phyloP scores from a whole-genome alignment of 495 filamentous ascomycete genomes.

The Tuber borchii region DNA sequence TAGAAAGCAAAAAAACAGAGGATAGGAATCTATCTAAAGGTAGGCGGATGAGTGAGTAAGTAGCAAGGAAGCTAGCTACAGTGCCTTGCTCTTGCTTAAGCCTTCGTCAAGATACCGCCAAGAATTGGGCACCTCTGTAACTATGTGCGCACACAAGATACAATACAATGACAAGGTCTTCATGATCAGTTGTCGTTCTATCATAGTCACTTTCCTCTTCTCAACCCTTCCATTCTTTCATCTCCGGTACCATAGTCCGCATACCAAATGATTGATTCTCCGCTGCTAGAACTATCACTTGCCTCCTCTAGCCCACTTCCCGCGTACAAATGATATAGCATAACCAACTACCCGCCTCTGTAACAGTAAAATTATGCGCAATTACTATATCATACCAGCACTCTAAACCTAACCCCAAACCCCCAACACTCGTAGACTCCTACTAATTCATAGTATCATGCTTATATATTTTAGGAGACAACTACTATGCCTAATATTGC shows the following conservation, averaged over 20 bases:
- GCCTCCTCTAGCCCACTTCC: not conserved
- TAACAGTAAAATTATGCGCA: not conserved
- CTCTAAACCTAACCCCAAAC: not conserved
- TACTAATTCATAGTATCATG: not conserved
- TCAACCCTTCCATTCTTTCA: not conserved
- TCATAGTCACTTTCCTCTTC: not conserved
- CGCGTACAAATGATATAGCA: not conserved
- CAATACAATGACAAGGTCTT: not conserved
- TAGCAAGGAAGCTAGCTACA: not conserved
- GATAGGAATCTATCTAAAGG: not conserved
- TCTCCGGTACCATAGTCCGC: not conserved
- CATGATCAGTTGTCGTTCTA: not conserved
- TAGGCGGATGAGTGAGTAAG: not conserved
- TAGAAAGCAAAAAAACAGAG: not conserved
- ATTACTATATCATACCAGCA: not conserved
- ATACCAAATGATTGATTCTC: not conserved
- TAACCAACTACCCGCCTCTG: not conserved
- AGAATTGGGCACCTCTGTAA: not conserved
- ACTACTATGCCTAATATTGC: not conserved
- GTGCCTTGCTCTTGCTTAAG: not conserved
- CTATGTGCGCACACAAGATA: not conserved
- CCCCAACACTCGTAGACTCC: not conserved
- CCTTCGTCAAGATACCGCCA: not conserved
- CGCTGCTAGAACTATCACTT: not conserved
- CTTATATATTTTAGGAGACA: not conserved